phyloP scores from a whole-genome alignment of 2,329 filamentous ascomycete species.

The Ophiosphaerella korrae region DNA sequence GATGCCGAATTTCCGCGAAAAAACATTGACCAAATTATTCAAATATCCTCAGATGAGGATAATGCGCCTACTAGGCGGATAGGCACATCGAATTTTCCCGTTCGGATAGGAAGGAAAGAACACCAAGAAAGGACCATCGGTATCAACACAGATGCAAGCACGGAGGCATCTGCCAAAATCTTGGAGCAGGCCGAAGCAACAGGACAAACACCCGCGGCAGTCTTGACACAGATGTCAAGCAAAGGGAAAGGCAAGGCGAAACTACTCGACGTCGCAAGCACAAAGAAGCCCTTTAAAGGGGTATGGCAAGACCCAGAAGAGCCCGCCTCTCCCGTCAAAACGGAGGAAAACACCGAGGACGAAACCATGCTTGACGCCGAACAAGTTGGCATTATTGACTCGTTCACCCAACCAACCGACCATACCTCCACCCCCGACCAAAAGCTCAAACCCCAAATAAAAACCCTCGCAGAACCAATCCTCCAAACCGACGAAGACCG shows the following conservation, averaged over 20 bases:
- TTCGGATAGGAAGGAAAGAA: constrained; percentile 61
- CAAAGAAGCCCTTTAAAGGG: constrained; percentile 51
- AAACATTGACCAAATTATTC: constrained; percentile 62
- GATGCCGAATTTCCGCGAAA: constrained; percentile 52
- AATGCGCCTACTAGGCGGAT: constrained; percentile 32
- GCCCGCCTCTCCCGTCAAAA: constrained; percentile 54
- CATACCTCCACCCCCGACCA: constrained; percentile 42
- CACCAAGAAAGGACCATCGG: constrained; percentile 60
- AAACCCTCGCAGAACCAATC: constrained; percentile 42
- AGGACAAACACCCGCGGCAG: constrained; percentile 25
- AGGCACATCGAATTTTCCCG: constrained; percentile 47
- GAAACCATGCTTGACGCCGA: constrained; percentile 39
- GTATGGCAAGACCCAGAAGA: constrained; percentile 52
- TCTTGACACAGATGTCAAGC: constrained; percentile 21
- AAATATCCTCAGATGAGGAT: constrained; percentile 62
- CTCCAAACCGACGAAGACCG: constrained; percentile 60
- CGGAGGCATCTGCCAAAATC: constrained; percentile 51
- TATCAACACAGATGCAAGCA: constrained; percentile 60
- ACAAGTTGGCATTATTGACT: constrained; percentile 25
- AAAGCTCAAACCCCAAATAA: constrained; percentile 29
- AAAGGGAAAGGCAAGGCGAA: constrained; percentile 50
- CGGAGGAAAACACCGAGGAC: constrained; percentile 59
- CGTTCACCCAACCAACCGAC: constrained; percentile 11
- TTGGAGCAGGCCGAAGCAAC: constrained; percentile 41
- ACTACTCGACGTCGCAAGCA: constrained; percentile 51